Conservation (phyloP, 345 rosid species). For the Physaria fendleri region DNA sequence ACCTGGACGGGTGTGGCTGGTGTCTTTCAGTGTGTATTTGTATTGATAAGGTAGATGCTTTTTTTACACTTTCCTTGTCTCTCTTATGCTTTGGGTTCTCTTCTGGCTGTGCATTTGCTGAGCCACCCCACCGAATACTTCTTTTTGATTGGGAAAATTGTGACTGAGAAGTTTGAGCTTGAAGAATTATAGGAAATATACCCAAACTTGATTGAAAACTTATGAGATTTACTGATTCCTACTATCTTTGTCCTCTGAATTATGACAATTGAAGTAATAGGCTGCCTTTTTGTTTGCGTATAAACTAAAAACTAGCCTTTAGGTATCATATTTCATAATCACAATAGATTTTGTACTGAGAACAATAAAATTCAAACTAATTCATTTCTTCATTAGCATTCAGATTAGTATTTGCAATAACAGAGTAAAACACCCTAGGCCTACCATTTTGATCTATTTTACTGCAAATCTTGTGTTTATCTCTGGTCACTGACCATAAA, state of each 20-base stretch:
- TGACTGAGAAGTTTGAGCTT: not conserved
- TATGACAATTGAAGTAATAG: not conserved
- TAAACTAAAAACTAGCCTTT: not conserved
- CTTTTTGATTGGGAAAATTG: not conserved
- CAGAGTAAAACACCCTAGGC: not conserved
- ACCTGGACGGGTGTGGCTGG: slow-evolving; percentile 95
- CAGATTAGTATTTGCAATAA: not conserved
- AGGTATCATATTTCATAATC: not conserved
- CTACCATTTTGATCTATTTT: not conserved
- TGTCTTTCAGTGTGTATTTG: slow-evolving; percentile 88
- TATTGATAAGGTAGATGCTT: slow-evolving; percentile 60
- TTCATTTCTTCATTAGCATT: not conserved
- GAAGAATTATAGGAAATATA: not conserved
- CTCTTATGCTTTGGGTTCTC: not conserved
- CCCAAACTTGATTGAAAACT: not conserved
- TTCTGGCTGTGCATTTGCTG: not conserved
- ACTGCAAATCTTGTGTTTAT: not conserved
- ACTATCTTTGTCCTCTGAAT: not conserved
- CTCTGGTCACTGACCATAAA: not conserved
- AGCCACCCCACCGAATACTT: not conserved
- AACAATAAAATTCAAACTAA: not conserved
- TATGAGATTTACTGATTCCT: not conserved
- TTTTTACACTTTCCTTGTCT: not conserved
- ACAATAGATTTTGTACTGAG: not conserved
- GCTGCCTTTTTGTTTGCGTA: not conserved